phyloP scores from a whole-genome alignment of 495 filamentous ascomycete genomes.

The Cercophora scortea region DNA sequence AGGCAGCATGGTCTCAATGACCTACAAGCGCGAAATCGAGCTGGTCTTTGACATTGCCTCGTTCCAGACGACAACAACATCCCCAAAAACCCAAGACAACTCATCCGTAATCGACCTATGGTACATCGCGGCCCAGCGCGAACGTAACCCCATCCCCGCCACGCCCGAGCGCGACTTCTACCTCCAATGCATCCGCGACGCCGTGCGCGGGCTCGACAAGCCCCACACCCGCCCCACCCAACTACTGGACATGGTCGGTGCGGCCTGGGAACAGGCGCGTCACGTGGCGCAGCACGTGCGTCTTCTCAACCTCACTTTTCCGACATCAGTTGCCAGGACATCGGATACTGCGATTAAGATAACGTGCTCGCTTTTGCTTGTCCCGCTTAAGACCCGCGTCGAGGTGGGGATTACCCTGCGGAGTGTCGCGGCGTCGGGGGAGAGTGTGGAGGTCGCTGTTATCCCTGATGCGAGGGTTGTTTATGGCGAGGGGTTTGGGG shows the following conservation, averaged over 20 bases:
- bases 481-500: constrained; percentile 61
- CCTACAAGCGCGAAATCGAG: constrained; percentile 69
- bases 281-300: constrained; percentile 46
- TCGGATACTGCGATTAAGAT: constrained; percentile 51
- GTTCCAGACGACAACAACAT: constrained; percentile 37
- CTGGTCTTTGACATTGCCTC: constrained; percentile 64
- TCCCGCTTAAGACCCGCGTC: constrained; percentile 52
- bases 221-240: constrained; percentile 40
- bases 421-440: constrained; percentile 2
- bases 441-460: constrained; percentile 39
- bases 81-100: constrained; percentile 10
- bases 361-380: constrained; percentile 46
- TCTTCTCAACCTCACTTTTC: constrained; percentile 43
- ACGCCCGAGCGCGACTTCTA: constrained; percentile 61
- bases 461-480: constrained; percentile 43
- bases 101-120: constrained; percentile 41
- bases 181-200: constrained; percentile 53
- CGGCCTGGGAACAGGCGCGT: constrained; percentile 52
- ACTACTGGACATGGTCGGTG: constrained; percentile 46
- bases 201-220: constrained; percentile 47
- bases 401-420: constrained; percentile 40
- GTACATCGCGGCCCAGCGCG: constrained; percentile 46
- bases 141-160: constrained; percentile 37
- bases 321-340: constrained; percentile 45
- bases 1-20: constrained; percentile 60